Percentiles rank a stretch among this genome's conserved stretches.
Conservation (phyloP, 2,329 filamentous ascomycete species). For the Cytospora mali region DNA sequence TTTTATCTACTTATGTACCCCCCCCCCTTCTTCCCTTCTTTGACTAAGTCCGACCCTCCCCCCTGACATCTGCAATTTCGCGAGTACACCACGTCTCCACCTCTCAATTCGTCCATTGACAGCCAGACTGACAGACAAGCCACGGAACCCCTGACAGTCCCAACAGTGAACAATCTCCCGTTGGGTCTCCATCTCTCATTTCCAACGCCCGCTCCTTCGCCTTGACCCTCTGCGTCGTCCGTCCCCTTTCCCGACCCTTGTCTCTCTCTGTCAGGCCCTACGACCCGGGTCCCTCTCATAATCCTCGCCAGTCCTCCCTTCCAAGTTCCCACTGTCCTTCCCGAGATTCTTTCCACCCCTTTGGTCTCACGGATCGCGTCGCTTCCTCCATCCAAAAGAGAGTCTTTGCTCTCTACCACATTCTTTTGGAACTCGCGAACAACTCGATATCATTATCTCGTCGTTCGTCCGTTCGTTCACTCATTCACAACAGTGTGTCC, state of each 20-base stretch:
- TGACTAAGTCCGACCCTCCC: conserved; percentile 23
- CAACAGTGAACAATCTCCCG: conserved; percentile 26
- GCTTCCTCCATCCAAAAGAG: conserved; percentile 54
- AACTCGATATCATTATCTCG: conserved; percentile 20
- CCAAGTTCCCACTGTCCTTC: conserved; percentile 32
- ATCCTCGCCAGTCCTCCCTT: conserved; percentile 30
- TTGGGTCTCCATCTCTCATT: conserved; percentile 27
- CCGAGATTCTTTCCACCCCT: conserved; percentile 33
- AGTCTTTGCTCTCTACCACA: conserved; percentile 56
- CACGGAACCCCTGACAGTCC: conserved; percentile 24
- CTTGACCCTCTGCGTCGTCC: conserved; percentile 16
- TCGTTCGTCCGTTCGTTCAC: conserved; percentile 28
- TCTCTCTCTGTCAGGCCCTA: conserved; percentile 8
- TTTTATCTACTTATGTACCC: conserved; percentile 11
- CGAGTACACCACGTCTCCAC: conserved; percentile 27
- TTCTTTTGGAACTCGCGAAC: conserved; percentile 49
- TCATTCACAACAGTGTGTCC: conserved; percentile 5
- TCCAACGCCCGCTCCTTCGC: conserved; percentile 26
- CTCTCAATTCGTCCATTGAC: conserved; percentile 20
- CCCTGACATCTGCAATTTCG: conserved; percentile 32
- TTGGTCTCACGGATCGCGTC: conserved; percentile 36
- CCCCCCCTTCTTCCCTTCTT: background rate
- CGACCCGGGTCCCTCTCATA: conserved; percentile 17
- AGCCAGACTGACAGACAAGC: conserved; percentile 7
- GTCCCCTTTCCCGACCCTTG: conserved; percentile 18